Percentiles rank a stretch among this genome's conserved stretches.
Conservation (phyloP, 257 asterid species). For the Verbena officinalis region DNA sequence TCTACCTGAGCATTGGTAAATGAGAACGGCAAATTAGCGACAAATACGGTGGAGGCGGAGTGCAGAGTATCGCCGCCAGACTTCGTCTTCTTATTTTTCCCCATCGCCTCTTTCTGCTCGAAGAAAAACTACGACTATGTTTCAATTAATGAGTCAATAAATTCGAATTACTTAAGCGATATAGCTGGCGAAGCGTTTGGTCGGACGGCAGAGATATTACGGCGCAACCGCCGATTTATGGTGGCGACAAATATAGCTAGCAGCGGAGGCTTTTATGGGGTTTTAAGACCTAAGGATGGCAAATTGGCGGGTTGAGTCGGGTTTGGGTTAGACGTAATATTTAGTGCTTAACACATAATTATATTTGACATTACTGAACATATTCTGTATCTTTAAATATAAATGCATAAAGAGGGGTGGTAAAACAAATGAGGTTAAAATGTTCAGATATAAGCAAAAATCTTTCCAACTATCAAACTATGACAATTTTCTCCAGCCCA, state of each 20-base stretch:
- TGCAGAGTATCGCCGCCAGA: conserved; percentile 55
- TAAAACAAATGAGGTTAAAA: too few species aligned
- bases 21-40: conserved; percentile 78
- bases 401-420: too few species aligned
- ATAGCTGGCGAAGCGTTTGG: neutral
- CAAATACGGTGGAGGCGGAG: conserved; percentile 74
- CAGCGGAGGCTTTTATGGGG: conserved; percentile 29
- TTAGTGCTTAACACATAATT: too few species aligned
- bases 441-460: too few species aligned
- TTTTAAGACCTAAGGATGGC: neutral
- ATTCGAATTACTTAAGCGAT: neutral
- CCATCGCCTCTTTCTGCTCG: conserved; percentile 45
- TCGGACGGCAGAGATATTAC: conserved; percentile 24
- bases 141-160: neutral
- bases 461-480: too few species aligned
- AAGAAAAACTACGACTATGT: neutral
- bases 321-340: too few species aligned
- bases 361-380: too few species aligned
- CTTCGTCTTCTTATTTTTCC: conserved; percentile 55
- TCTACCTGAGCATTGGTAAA: conserved; percentile 69
- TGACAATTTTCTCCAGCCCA: too few species aligned
- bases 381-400: too few species aligned
- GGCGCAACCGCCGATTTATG: conserved; percentile 28
- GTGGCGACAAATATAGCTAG: conserved; percentile 27
- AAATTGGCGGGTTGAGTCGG: too few species aligned